Evolutionary conservation across 768 basidiomycete species (phyloP).

Genomic region (Mycena amicta): DNA sequence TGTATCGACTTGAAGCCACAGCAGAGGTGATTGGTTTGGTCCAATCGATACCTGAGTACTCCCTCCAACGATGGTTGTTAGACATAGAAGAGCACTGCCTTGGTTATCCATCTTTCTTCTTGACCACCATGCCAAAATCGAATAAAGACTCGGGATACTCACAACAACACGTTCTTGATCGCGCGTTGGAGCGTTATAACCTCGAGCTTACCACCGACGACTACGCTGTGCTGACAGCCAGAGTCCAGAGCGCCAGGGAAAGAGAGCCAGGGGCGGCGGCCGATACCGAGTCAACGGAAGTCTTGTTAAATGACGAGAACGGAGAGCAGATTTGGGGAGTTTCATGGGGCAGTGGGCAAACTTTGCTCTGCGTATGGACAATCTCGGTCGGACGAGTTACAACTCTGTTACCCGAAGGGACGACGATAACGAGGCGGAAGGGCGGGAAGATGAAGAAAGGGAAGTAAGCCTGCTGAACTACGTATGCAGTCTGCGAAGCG

Average conservation of each 20-base stretch:
- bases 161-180: slow-evolving; percentile 18
- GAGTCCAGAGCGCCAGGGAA: slow-evolving; percentile 8
- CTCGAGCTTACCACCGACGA: slow-evolving; percentile 12
- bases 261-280: not conserved
- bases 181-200: slow-evolving; percentile 16
- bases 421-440: slow-evolving; percentile 16
- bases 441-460: slow-evolving; percentile 18
- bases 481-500: too few species aligned
- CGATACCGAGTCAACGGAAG: not conserved
- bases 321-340: slow-evolving; percentile 23
- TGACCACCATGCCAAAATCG: slow-evolving; percentile 14
- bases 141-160: slow-evolving; percentile 19
- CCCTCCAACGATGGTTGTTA: too few species aligned
- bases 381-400: slow-evolving; percentile 9
- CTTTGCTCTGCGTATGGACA: slow-evolving; percentile 21
- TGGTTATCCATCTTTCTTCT: too few species aligned
- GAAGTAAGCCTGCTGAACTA: not conserved
- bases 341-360: slow-evolving; percentile 7
- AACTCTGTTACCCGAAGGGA: slow-evolving; percentile 20
- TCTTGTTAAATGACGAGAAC: slow-evolving; percentile 17
- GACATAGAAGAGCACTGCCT: too few species aligned
- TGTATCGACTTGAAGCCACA: too few species aligned
- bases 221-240: slow-evolving; percentile 14
- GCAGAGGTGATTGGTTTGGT: too few species aligned
- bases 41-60: too few species aligned